phyloP scores from a whole-genome alignment of 2,329 filamentous ascomycete species.

The Chalara sp. region DNA sequence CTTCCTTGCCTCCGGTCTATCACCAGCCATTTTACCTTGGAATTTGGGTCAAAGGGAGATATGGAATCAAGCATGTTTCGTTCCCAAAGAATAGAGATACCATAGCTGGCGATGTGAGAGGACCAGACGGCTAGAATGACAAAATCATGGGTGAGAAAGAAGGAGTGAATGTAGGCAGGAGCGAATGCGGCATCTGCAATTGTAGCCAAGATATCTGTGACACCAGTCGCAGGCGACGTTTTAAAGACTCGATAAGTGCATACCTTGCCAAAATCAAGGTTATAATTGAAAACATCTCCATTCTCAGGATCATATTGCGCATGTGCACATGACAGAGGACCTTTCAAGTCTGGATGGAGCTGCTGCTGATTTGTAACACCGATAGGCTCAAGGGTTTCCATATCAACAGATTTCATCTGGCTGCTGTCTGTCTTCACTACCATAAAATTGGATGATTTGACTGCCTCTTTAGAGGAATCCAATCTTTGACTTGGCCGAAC shows the following conservation, averaged over 20 bases:
- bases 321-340: conserved; percentile 63
- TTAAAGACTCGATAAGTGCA: conserved; percentile 65
- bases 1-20: conserved; percentile 56
- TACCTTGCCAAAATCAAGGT: conserved; percentile 54
- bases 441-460: conserved; percentile 17
- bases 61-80: conserved; percentile 65
- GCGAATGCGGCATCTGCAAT: conserved; percentile 43
- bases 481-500: not conserved
- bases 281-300: conserved; percentile 77
- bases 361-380: conserved; percentile 50
- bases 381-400: conserved; percentile 65
- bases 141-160: conserved; percentile 66
- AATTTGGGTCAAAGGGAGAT: conserved; percentile 49
- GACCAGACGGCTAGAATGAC: conserved; percentile 69
- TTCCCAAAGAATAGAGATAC: conserved; percentile 55
- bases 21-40: conserved; percentile 63
- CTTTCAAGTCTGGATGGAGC: conserved; percentile 59
- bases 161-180: conserved; percentile 75
- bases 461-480: not conserved
- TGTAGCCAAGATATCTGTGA: conserved; percentile 64
- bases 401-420: conserved; percentile 50
- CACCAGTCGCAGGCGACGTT: conserved; percentile 53
- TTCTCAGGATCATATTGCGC: conserved; percentile 63
- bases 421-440: conserved; percentile 40
- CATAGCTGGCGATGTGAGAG: conserved; percentile 50